Base-by-base conservation (phyloP, 2,329 filamentous ascomycete species). In the Lachnum nothofagi region DNA sequence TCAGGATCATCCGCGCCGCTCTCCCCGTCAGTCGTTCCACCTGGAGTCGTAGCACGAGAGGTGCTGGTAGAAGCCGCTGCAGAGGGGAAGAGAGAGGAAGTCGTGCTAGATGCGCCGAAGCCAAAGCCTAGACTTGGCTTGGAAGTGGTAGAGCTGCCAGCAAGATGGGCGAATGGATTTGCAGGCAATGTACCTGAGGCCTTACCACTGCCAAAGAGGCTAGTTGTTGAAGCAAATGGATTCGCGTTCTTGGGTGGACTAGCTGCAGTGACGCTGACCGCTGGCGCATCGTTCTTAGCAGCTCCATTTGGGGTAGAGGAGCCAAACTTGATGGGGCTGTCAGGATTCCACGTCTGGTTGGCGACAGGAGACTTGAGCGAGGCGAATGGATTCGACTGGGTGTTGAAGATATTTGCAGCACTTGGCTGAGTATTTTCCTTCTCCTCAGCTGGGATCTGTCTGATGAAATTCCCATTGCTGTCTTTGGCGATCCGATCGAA, bases 321-420 rank as follows among this genome's bases (percentile, higher is more conserved):
- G 48, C 69, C 68, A 44, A 70, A 63, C 42, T 59, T 42, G 63
- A 82, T 77, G 2, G 78, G 77, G 1, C 66, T 71, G 47, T 70
- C 67, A 7, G 71, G 67, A 34, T 69, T 75, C 74, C 74, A 77
- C 0, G 72, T 76, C 40, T 76, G 70, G 56, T 76, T 70, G 17
- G 58, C 54, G 29, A 7, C 16, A 24, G 52, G 27, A 7, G 55
- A 56, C n/a, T 39, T 54, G 23, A 55, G 40, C 29, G 48, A 51
- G 17, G 46, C 41, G 19, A 62, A 62, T 2, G 53, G 44, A 47
- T 50, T 61, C 16, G 47, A 56, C 8, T 29, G 42, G 6, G 53
- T 46, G 39, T 49, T 45, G 46, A 55, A 57, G 5, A 54, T 44
- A 27, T 52, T 56, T 12, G 48, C 22, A 8, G 52, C 64, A 52